These are phyloP conservation scores for Nepenthes gracilis DNA, from an alignment of 148 eudicot species.

Conservation along the genomic window DNA sequence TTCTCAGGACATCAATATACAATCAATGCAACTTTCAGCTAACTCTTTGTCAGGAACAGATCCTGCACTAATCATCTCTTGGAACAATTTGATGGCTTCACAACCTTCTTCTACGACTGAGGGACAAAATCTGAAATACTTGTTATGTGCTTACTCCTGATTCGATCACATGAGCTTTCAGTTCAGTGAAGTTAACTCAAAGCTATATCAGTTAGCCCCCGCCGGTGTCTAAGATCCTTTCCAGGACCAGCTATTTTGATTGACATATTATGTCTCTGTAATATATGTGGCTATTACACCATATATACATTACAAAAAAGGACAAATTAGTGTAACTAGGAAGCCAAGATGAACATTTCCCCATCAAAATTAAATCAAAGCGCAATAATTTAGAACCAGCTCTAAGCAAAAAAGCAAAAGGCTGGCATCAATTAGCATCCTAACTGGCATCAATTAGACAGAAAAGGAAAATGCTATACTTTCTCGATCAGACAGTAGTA, in stretches of 20 bases:
- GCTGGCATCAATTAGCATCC: too few relatives aligned
- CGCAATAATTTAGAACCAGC: too few relatives aligned
- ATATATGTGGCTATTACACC: slow-evolving; percentile 10
- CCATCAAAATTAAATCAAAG: too few relatives aligned
- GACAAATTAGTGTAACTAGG: too few relatives aligned
- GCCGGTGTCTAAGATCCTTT: slow-evolving; percentile 54
- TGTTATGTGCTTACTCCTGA: slow-evolving; percentile 46
- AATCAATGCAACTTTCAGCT: slow-evolving; percentile 43
- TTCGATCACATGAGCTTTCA: slow-evolving; percentile 52
- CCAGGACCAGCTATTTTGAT: slow-evolving; percentile 71
- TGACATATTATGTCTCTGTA: slow-evolving; percentile 54
- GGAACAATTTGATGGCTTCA: slow-evolving; percentile 43
- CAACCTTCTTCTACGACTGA: slow-evolving; percentile 64
- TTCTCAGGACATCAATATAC: slow-evolving; percentile 4
- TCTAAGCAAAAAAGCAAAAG: too few relatives aligned
- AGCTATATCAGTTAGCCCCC: slow-evolving; percentile 68
- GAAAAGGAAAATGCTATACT: too few relatives aligned
- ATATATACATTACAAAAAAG: too few relatives aligned
- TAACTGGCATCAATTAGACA: too few relatives aligned
- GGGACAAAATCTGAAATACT: slow-evolving; percentile 45
- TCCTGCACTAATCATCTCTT: slow-evolving; percentile 45
- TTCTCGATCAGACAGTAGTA: too few relatives aligned
- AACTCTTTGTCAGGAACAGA: slow-evolving; percentile 59
- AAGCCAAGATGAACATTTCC: too few relatives aligned
- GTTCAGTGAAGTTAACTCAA: slow-evolving; percentile 45